phyloP scores from a whole-genome alignment of 768 basidiomycete species.

The Leucocoprinus leucothites region DNA sequence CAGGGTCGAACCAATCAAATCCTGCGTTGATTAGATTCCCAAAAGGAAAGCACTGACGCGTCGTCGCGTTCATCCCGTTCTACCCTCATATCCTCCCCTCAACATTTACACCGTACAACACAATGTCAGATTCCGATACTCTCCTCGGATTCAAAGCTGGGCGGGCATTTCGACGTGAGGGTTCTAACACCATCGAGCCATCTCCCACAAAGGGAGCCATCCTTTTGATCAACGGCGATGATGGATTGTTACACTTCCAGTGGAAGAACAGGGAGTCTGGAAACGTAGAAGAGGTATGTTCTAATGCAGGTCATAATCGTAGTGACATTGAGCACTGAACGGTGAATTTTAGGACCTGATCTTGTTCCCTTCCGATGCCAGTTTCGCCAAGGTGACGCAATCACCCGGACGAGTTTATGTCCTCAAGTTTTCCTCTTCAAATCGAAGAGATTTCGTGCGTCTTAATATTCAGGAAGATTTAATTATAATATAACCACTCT shows the following conservation, averaged over 20 bases:
- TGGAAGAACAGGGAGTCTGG: conserved; percentile 75
- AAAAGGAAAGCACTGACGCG: conserved; percentile 37
- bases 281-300: conserved; percentile 56
- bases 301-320: neutral
- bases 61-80: conserved; percentile 23
- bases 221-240: conserved; percentile 64
- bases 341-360: conserved; percentile 65
- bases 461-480: too few species aligned
- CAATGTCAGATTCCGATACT: conserved; percentile 33
- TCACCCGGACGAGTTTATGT: conserved; percentile 74
- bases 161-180: conserved; percentile 65
- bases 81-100: neutral
- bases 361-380: conserved; percentile 83
- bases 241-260: conserved; percentile 72
- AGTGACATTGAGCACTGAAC: conserved; percentile 6
- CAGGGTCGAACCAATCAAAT: conserved; percentile 14
- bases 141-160: conserved; percentile 67
- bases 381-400: conserved; percentile 71
- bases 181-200: conserved; percentile 67
- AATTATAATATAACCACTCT: too few species aligned
- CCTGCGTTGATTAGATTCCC: conserved; percentile 28
- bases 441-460: conserved; percentile 82
- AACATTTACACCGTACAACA: conserved; percentile 11
- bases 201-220: conserved; percentile 72
- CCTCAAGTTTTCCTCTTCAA: conserved; percentile 88